Conservation (phyloP, 345 rosid species). For the Brassica carinata region DNA sequence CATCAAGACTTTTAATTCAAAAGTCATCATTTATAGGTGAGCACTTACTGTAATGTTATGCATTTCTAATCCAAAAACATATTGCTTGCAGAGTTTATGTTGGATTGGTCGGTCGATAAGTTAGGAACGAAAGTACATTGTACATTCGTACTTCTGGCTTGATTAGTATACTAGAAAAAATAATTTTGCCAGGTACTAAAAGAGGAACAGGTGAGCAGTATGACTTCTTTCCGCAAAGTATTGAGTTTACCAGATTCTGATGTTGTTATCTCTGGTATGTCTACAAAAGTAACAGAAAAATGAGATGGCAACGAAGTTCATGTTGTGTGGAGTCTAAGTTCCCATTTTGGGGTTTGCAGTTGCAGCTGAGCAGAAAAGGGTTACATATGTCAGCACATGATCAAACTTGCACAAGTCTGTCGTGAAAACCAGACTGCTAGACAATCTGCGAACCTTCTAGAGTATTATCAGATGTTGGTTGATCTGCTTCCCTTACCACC, state of each 20-base stretch:
- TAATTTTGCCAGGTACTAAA: constrained; percentile 72
- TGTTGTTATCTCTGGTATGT: constrained; percentile 55
- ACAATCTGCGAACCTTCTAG: constrained; percentile 58
- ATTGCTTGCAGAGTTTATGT: too few relatives aligned
- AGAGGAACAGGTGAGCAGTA: constrained; percentile 87
- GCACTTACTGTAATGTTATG: too few relatives aligned
- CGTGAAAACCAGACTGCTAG: constrained; percentile 34
- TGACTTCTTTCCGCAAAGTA: constrained; percentile 82
- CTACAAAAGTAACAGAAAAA: constrained; percentile 62
- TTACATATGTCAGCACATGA: constrained; percentile 75
- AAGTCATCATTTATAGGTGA: too few relatives aligned
- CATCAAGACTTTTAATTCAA: too few relatives aligned
- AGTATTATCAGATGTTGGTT: constrained; percentile 65
- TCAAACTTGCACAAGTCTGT: constrained; percentile 57
- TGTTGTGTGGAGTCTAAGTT: constrained; percentile 78
- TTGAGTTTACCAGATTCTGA: constrained; percentile 67
- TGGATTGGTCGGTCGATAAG: constrained; percentile 92
- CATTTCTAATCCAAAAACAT: too few relatives aligned
- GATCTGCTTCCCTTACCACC: constrained; percentile 65
- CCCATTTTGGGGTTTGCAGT: constrained; percentile 73
- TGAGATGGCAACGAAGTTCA: constrained; percentile 52
- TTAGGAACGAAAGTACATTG: constrained; percentile 63
- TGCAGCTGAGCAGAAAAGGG: constrained; percentile 86
- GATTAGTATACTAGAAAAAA: constrained; percentile 85
- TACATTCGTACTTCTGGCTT: constrained; percentile 93